These are phyloP conservation scores for Pueraria montana DNA, from an alignment of 306 rosid genomes.

Conservation along the genomic window DNA sequence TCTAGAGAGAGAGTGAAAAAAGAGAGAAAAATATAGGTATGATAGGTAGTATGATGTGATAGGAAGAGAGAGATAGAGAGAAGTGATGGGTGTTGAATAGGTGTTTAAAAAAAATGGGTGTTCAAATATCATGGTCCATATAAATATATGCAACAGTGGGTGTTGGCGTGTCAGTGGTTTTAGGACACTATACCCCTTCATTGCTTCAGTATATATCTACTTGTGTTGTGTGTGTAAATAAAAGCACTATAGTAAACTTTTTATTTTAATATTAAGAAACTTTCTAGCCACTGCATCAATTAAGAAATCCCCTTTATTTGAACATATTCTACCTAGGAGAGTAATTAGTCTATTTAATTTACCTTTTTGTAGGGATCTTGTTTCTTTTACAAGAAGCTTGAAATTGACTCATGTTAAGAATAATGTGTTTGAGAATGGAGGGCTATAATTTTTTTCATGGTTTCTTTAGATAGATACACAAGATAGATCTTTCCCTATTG, in stretches of 20 bases:
- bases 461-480: conserved; percentile 28
- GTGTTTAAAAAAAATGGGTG: too few relatives aligned
- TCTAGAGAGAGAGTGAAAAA: too few relatives aligned
- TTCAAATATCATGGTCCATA: too few relatives aligned
- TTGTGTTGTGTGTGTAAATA: neutral
- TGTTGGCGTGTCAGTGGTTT: conserved; percentile 34
- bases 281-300: neutral
- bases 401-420: conserved; percentile 36
- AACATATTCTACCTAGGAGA: conserved; percentile 14
- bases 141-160: conserved; percentile 13
- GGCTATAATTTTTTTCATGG: neutral
- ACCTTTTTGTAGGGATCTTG: neutral
- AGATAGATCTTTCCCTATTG: conserved; percentile 22
- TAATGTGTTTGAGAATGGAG: conserved; percentile 24
- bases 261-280: neutral
- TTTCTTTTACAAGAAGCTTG: conserved; percentile 7
- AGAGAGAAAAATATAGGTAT: too few relatives aligned
- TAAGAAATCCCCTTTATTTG: neutral
- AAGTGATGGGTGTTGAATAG: too few relatives aligned
- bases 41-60: too few relatives aligned
- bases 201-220: neutral
- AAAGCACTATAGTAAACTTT: neutral
- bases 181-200: conserved; percentile 32
- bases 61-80: too few relatives aligned
- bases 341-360: neutral